Evolutionary conservation across 495 filamentous ascomycete species (phyloP), one percentile per base, ranked within the genome.

Genomic region (Elasticomyces elasticus): DNA sequence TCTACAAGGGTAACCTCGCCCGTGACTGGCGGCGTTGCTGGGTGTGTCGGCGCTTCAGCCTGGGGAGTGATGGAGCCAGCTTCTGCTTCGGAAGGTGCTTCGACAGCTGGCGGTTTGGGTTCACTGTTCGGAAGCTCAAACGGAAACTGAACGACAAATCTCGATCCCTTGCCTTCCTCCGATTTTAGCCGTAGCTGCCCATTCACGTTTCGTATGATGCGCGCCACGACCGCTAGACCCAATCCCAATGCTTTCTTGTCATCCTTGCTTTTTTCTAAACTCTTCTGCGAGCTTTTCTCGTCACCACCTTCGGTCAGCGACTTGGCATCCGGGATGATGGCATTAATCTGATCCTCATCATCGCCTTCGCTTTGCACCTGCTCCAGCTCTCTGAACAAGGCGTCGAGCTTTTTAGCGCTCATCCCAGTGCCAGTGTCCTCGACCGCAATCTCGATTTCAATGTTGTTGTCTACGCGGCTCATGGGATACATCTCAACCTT

Each of bases 121-220:
- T 76, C 73, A 7, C 73, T 70, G 1, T 71, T 64, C 0, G 84
- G 80, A 4, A 89, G 59, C 6, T 79, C 71, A 51, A 90, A 87
- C 3, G 81, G 82, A 33, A 90, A 63, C 52, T 81, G 78, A 13
- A 90, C 79, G 19, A 84, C 76, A 60, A 97, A 94, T 26, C 85
- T 76, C 27, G 89, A 91, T 0, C 91, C 91, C 61, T 85, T 86
- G 0, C 87, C 86, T 65, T 84, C 78, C 65, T 94, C 88, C 0
- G 89, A 94, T 59, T 89, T 94, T 5, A 97, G 72, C 22, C 86
- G 79, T 19, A 97, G 67, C 55, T 95, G 91, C 0, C 91, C 91
- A 50, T 91, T 82, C 84, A 94, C 90, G 61, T 86, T 95, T n/a
- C 80, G 78, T 20, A 95, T 73, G 42, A 87, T 87, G 22, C 89